phyloP scores from a whole-genome alignment of 352 stramenopile genomes.

The Phytophthora citricola region DNA sequence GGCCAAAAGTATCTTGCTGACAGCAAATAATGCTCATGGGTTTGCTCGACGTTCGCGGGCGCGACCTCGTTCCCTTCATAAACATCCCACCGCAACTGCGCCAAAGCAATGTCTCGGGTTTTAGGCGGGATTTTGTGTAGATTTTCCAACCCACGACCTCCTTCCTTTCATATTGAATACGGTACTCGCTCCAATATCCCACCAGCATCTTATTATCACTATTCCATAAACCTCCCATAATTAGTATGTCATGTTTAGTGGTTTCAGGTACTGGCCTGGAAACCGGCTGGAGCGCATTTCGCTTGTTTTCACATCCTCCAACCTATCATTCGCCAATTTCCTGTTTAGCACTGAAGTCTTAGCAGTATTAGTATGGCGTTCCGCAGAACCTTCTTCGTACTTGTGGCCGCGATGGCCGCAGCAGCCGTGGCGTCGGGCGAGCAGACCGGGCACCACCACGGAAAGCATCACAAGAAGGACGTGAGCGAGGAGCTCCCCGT shows the following conservation, averaged over 20 bases:
- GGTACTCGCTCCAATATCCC: background rate
- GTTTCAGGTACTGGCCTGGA: slow-evolving; percentile 15
- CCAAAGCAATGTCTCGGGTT: slow-evolving; percentile 14
- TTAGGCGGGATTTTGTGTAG: slow-evolving; percentile 12
- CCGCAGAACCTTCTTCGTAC: slow-evolving; percentile 36
- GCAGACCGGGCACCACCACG: slow-evolving; percentile 27
- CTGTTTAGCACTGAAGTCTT: slow-evolving; percentile 1
- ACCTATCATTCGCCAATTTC: slow-evolving; percentile 35
- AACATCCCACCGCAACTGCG: slow-evolving; percentile 25
- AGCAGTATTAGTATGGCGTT: slow-evolving; percentile 29
- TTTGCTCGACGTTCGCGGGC: background rate
- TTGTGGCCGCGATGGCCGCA: slow-evolving; percentile 34
- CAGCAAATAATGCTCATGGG: background rate
- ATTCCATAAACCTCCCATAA: slow-evolving; percentile 4
- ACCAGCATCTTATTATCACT: background rate
- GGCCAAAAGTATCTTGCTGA: slow-evolving; percentile 1
- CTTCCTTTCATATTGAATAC: background rate
- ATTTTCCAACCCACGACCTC: slow-evolving; percentile 27
- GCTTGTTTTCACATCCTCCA: slow-evolving; percentile 13
- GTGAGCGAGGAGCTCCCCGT: slow-evolving; percentile 2
- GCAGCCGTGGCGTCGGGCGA: slow-evolving; percentile 26
- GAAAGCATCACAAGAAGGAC: slow-evolving; percentile 24
- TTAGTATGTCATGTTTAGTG: slow-evolving; percentile 17
- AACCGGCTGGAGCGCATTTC: slow-evolving; percentile 12
- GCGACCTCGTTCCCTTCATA: slow-evolving; percentile 19